Base-by-base conservation (phyloP, 192 early-diverging fungal species). In the Backusella tuberculispora region DNA sequence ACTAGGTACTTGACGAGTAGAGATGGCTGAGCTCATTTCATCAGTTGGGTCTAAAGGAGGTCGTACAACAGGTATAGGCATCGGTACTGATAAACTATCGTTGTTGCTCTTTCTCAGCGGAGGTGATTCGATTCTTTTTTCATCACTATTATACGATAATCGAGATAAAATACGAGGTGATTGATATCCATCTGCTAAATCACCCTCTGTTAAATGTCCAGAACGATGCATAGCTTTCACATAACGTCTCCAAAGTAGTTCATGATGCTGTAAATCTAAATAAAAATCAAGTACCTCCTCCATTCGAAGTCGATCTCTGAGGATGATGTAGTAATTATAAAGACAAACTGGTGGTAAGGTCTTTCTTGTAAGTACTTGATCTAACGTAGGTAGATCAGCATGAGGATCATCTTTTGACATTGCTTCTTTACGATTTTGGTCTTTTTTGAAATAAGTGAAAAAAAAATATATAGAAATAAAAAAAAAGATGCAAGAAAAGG, bases 261-360 rank as follows among this genome's bases (percentile, higher is more conserved):
- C 93, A 75, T 91, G 92, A 67, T 89, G 89, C 5, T 87, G 85
- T 37, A 94, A 85, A 74, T 92, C 90, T 29, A 94, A 77, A 81
- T 90, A 94, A 74, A 94, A 94, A 71, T 94, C 92, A 9, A 94
- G 85, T 71, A 91, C 86, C 75, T 91, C 91, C 40, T 88, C 81
- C n/a, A 83, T 83, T 40, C 81, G 75, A 63, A 91, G 88, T 60
- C 85, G 77, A 71, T 93, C 91, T n/a, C 90, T 79, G 83, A 94
- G 85, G 46, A 90, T 88, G 60, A 92, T 81, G 78, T 91, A 94
- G 81, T 88, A 93, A 76, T 93, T 92, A 71, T 85, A 93, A n/a
- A 94, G 80, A 67, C 93, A 94, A 37, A 94, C 83, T 3, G 93
- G 93, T 9, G 89, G 90, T 41, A 82, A 72, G 1, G 91, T 90